phyloP scores from a whole-genome alignment of 2,329 filamentous ascomycete species.

The Neocucurbitaria cava region DNA sequence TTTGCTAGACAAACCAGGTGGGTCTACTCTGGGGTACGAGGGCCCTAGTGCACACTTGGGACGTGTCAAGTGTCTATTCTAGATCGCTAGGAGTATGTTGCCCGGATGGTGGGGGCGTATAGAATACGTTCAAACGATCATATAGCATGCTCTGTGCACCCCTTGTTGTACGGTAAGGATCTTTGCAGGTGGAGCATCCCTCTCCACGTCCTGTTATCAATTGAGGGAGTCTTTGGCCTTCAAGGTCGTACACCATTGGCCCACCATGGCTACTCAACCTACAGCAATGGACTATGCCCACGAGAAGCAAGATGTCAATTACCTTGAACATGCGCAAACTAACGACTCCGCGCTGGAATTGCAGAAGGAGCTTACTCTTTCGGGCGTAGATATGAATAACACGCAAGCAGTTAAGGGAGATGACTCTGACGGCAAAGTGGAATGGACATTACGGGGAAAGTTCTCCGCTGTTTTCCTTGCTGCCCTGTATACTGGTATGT shows the following conservation, averaged over 20 bases:
- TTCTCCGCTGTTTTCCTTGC: conserved; percentile 47
- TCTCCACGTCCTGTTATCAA: background rate
- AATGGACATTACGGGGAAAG: conserved; percentile 44
- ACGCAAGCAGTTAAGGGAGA: conserved; percentile 47
- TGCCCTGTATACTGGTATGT: conserved; percentile 44
- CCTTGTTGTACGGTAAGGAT: background rate
- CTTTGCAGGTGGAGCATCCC: background rate
- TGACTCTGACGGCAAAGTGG: conserved; percentile 50
- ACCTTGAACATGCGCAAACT: conserved; percentile 32
- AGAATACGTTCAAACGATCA: background rate
- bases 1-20: conserved; percentile 15
- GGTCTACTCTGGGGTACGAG: conserved; percentile 1
- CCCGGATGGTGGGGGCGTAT: conserved; percentile 7
- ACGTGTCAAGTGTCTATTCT: conserved; percentile 8
- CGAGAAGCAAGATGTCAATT: conserved; percentile 33
- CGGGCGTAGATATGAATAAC: conserved; percentile 46
- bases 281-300: conserved; percentile 18
- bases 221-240: background rate
- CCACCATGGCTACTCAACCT: conserved; percentile 19
- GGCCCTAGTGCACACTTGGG: conserved; percentile 1
- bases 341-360: conserved; percentile 31
- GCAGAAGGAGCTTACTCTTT: conserved; percentile 32
- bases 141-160: background rate
- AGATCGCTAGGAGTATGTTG: conserved; percentile 11
- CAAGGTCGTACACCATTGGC: background rate